Evolutionary conservation across 169 alveolate species (phyloP), one percentile per base, ranked within the genome.

Genomic region (Eimeria acervulina): DNA sequence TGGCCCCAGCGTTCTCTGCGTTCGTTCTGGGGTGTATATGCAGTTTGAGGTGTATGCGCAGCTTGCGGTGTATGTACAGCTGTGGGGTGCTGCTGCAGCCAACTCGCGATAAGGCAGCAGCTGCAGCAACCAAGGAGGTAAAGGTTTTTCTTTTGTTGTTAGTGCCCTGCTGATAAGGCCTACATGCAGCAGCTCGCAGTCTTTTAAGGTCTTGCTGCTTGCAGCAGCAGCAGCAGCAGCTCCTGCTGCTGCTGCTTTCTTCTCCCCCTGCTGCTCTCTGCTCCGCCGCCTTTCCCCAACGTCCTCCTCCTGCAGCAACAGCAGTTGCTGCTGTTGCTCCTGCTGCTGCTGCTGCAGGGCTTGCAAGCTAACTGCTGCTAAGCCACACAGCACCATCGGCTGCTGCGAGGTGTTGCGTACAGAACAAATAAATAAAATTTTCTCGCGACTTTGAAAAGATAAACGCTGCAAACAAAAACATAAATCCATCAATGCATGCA

Each of bases 401-500:
- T 31, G 85, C 10, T 44, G 26, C 15, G 85, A 74, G 52, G 38
- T 31, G 47, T 72, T 90, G 40, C 76, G 51, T 42, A 90, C 59
- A 52, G 78, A 72, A 28, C 95, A 90, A 12, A 66, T 61, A 10
- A 90, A 47, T 63, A 90, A 76, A 51, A 66, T 38, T 4, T 55
- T 70, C 10, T 19, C 10, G 17, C 89, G 78, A 17, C 31, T 36
- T n/a, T 59, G n/a, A 87, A 87, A 90, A 5, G 95, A 90, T 28
- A 70, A 61, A 28, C 95, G 88, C 95, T 90, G 95, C 59, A 55
- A 28, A 17, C 31, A n/a, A 47, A 76, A 1, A n/a, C 44, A 36
- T 13, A 21, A 51, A n/a, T 38, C 31, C 55, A 38, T n/a, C n/a
- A n/a, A n/a, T n/a, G n/a, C n/a, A n/a, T n/a, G n/a, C n/a, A n/a